Evolutionary conservation across 2,329 filamentous ascomycete genomes (phyloP).

Genomic region (Ophiostoma sp.): DNA sequence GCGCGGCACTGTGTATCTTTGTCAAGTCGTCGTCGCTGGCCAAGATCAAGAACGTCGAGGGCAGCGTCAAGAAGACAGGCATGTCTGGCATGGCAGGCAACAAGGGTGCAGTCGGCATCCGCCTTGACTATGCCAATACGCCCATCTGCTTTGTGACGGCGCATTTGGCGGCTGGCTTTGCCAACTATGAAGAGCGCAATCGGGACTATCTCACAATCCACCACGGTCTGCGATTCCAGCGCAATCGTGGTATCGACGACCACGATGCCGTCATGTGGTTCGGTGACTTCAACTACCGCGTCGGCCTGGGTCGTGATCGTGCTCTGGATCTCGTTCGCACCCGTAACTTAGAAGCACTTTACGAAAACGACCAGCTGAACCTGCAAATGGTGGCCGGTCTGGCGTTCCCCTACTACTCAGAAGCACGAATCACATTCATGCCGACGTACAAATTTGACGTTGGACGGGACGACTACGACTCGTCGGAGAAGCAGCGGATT

Average conservation of each 20-base stretch:
- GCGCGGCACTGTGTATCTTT: conserved; percentile 88
- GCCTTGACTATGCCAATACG: conserved; percentile 91
- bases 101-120: conserved; percentile 95
- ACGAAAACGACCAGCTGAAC: conserved; percentile 95
- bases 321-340: conserved; percentile 72
- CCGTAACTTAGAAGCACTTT: conserved; percentile 73
- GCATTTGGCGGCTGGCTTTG: conserved; percentile 91
- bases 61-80: conserved; percentile 88
- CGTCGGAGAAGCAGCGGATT: conserved; percentile 92
- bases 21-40: conserved; percentile 75
- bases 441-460: conserved; percentile 97
- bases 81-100: conserved; percentile 97
- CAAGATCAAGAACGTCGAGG: conserved; percentile 94
- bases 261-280: conserved; percentile 90
- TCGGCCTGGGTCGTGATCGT: conserved; percentile 77
- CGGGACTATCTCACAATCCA: conserved; percentile 89
- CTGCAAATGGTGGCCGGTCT: conserved; percentile 93
- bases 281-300: conserved; percentile 97
- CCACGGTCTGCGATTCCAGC: conserved; percentile 83
- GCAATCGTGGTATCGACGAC: conserved; percentile 86
- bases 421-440: conserved; percentile 81
- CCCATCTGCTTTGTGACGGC: conserved; percentile 94
- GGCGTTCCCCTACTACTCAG: conserved; percentile 88
- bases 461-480: conserved; percentile 85
- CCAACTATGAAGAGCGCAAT: conserved; percentile 95